A percentile compares a stretch with the other conserved stretches of the same genome.
These are phyloP conservation scores for Trypanosoma platydactyli DNA, from an alignment of 208 protist genomes.

Conservation along the genomic window DNA sequence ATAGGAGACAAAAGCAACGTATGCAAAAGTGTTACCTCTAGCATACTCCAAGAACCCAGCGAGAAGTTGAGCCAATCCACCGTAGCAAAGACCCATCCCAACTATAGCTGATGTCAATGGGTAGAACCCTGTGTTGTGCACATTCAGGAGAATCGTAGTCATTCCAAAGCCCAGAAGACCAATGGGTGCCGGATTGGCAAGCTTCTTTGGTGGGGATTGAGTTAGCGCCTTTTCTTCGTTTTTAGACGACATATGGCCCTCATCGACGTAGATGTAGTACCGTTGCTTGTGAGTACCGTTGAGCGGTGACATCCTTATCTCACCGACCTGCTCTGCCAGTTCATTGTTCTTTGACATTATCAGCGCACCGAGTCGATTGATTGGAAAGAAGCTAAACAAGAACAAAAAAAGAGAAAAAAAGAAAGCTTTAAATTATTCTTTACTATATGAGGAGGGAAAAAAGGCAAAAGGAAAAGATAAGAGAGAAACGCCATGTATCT, in stretches of 20 bases:
- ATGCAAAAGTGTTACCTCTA: slow-evolving; percentile 54
- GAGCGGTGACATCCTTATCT: slow-evolving; percentile 5
- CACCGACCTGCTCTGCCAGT: neutral
- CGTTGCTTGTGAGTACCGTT: neutral
- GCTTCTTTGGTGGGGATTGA: slow-evolving; percentile 16
- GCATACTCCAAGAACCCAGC: slow-evolving; percentile 56
- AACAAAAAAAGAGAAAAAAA: too few relatives aligned
- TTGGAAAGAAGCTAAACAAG: too few relatives aligned
- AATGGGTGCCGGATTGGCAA: slow-evolving; percentile 37
- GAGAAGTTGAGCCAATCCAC: slow-evolving; percentile 53
- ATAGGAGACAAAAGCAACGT: slow-evolving; percentile 42
- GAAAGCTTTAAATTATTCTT: too few relatives aligned
- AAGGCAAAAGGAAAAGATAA: too few relatives aligned
- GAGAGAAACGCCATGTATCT: too few relatives aligned
- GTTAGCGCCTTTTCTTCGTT: slow-evolving; percentile 11
- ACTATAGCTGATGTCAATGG: slow-evolving; percentile 33
- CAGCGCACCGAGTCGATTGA: too few relatives aligned
- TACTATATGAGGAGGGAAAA: too few relatives aligned
- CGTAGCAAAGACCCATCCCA: slow-evolving; percentile 51
- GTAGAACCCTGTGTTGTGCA: slow-evolving; percentile 50
- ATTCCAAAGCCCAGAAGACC: slow-evolving; percentile 61
- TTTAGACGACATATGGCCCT: neutral
- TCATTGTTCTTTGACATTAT: too few relatives aligned
- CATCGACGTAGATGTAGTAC: slow-evolving; percentile 27
- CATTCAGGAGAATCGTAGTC: slow-evolving; percentile 55